Percentiles rank a stretch among this genome's conserved stretches.
Conservation (phyloP, 768 basidiomycete genomes). For the Tulasnella calospora region DNA sequence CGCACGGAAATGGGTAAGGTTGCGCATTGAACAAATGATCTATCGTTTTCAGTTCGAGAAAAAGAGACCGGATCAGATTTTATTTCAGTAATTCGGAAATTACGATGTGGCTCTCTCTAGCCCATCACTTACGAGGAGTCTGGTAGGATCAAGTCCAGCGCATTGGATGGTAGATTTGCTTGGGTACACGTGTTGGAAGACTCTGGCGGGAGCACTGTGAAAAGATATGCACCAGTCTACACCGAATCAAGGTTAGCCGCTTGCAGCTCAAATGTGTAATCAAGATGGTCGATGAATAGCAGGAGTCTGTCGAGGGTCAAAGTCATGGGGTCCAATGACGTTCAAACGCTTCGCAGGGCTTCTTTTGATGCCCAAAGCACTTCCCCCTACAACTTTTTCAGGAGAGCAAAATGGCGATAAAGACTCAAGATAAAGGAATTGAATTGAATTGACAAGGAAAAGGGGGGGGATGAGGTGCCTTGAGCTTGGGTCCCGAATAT, state of each 20-base stretch:
- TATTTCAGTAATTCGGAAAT: neutral
- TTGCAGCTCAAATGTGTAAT: neutral
- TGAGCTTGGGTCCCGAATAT: neutral
- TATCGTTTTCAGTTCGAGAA: neutral
- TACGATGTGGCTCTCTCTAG: too few relatives aligned
- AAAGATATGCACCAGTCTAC: neutral
- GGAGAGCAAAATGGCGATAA: neutral
- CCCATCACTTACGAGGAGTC: neutral
- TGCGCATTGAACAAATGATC: neutral
- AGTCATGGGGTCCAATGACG: conserved; percentile 5
- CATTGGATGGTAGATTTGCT: neutral
- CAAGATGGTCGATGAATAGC: neutral
- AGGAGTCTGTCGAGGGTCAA: neutral
- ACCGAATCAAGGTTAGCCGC: neutral
- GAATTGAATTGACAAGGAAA: neutral
- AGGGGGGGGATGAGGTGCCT: neutral
- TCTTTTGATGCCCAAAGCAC: neutral
- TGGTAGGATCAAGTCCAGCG: neutral
- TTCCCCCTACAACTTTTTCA: neutral
- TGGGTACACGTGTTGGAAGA: neutral
- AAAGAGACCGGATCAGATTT: neutral
- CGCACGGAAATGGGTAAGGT: neutral
- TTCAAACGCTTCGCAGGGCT: neutral
- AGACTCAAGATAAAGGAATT: neutral
- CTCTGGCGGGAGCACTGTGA: neutral